Evolutionary conservation across 2,329 filamentous ascomycete genomes (phyloP).

Genomic region (Falciphora oryzae): DNA sequence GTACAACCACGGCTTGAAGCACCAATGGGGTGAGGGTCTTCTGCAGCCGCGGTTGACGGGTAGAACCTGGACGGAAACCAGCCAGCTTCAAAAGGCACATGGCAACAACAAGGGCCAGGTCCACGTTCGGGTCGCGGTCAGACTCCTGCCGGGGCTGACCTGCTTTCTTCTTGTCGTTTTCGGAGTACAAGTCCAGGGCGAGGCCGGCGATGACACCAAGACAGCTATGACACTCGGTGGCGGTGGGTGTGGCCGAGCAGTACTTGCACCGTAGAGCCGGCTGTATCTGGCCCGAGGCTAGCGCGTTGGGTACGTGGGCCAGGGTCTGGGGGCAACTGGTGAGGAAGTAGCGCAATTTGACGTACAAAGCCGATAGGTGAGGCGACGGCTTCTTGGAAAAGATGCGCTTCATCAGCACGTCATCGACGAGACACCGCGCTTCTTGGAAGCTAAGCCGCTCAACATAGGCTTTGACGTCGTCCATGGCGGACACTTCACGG

Average conservation of each 20-base stretch:
- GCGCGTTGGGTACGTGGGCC: not conserved
- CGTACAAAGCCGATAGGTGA: not conserved
- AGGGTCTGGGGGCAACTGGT: conserved; percentile 32
- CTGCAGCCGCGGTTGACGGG: not conserved
- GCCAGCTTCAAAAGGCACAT: conserved; percentile 25
- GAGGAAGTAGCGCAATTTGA: conserved; percentile 40
- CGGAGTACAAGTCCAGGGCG: conserved; percentile 18
- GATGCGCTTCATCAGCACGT: conserved; percentile 12
- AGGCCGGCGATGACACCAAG: conserved; percentile 16
- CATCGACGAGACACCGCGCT: conserved; percentile 32
- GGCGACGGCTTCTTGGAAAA: conserved; percentile 1
- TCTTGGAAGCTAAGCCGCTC: conserved; percentile 36
- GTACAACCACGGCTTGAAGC: conserved; percentile 42
- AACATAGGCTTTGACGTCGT: conserved; percentile 40
- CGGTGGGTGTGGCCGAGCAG: conserved; percentile 11
- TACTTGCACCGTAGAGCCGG: conserved; percentile 17
- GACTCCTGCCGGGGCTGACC: not conserved
- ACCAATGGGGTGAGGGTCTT: not conserved
- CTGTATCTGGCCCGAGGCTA: not conserved
- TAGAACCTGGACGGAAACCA: conserved; percentile 15
- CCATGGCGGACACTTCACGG: conserved; percentile 31
- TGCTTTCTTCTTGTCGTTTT: conserved; percentile 2
- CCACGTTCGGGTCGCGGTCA: conserved; percentile 25
- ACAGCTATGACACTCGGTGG: conserved; percentile 14
- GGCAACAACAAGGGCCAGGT: conserved; percentile 26